Evolutionary conservation across 2,329 filamentous ascomycete genomes (phyloP).

Genomic region (Fusarium sp.): DNA sequence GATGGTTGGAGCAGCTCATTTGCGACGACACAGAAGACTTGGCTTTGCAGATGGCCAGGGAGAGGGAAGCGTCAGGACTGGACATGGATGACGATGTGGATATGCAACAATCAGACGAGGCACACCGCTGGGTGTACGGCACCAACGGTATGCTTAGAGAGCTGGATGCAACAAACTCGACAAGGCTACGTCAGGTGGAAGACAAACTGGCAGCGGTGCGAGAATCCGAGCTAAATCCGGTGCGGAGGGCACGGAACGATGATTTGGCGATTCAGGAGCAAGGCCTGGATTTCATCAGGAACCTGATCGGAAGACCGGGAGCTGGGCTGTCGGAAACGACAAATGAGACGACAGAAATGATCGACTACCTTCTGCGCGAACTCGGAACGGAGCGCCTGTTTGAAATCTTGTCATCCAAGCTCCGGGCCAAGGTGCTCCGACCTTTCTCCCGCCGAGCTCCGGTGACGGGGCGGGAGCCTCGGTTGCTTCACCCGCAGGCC

Average conservation of each 20-base stretch:
- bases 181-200: constrained; percentile 59
- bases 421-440: constrained; percentile 67
- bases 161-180: constrained; percentile 50
- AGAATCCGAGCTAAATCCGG: constrained; percentile 72
- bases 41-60: constrained; percentile 52
- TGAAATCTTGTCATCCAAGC: constrained; percentile 78
- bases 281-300: constrained; percentile 86
- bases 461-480: constrained; percentile 51
- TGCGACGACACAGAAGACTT: constrained; percentile 67
- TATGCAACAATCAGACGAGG: constrained; percentile 59
- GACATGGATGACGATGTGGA: constrained; percentile 67
- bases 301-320: constrained; percentile 74
- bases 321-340: constrained; percentile 58
- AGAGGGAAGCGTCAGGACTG: constrained; percentile 44
- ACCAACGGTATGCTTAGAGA: constrained; percentile 46
- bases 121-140: constrained; percentile 49
- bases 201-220: constrained; percentile 60
- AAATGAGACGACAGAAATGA: constrained; percentile 71
- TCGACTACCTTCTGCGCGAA: constrained; percentile 80
- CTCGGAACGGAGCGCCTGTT: constrained; percentile 82
- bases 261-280: constrained; percentile 90
- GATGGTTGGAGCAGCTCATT: constrained; percentile 83
- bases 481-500: constrained; percentile 63
- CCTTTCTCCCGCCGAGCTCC: constrained; percentile 57
- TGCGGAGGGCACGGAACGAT: constrained; percentile 73